Evolutionary conservation across 306 rosid genomes (phyloP), one percentile per base, ranked within the genome.

Genomic region (Acacia confusa): DNA sequence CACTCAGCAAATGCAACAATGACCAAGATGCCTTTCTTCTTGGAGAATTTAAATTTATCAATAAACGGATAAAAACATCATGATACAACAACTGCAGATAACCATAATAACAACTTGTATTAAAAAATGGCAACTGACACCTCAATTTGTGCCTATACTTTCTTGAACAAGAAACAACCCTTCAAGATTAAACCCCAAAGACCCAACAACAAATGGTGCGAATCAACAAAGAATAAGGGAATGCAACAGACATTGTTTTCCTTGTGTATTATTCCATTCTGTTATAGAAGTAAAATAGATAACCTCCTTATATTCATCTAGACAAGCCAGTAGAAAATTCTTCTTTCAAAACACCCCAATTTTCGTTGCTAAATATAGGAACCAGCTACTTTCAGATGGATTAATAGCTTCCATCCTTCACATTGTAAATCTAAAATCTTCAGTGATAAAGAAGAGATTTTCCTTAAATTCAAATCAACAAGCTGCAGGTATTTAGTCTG

Each of bases 401-500:
- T 36, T 24, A 79, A 55, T 60, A 79, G 81, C 67, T 15, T 19
- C 78, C 73, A 72, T 72, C 32, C 10, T 40, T 58, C 34, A 78
- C 9, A 43, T 9, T 40, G 17, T 60, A 74, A 74, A 2, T 72
- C 47, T 40, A 75, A 53, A 60, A 76, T 14, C 60, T 76, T 72
- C 45, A 69, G 64, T 20, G 76, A 69, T 38, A 47, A 80, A 63
- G 20, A 27, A 60, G 38, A 57, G 36, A 61, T 74, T 50, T n/a
- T 57, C 30, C 82, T 50, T 44, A 34, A 34, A 63, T 50, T 71
- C 64, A 76, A 79, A 67, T 77, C 78, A 74, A 84, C 79, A 69
- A 15, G 50, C 74, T 30, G 70, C 24, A 32, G 72, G 57, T 22
- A 52, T 75, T 30, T 44, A 16, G 81, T 69, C 68, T 60, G 71